Percentiles rank a stretch among this genome's conserved stretches.
These are phyloP conservation scores for Backusella australiensis DNA, from an alignment of 192 early-diverging fungal species.

Conservation along the genomic window DNA sequence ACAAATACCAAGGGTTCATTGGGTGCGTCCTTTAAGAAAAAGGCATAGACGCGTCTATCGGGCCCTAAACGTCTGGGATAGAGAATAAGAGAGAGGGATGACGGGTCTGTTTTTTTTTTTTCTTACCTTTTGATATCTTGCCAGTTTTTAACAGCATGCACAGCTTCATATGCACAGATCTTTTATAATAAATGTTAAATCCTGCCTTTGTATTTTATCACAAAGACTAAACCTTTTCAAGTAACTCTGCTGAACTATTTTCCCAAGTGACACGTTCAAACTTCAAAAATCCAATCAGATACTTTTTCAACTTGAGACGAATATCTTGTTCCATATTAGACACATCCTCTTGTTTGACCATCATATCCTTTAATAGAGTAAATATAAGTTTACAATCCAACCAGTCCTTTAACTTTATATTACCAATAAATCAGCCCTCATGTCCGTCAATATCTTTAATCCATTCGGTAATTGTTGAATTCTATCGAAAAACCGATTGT, in stretches of 20 bases:
- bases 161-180: constrained; percentile 84
- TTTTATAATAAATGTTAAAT: constrained; percentile 16
- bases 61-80: constrained; percentile 41
- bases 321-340: constrained; percentile 60
- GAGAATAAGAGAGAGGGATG: too few relatives aligned
- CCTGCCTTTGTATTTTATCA: neutral
- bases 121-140: constrained; percentile 72
- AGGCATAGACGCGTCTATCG: constrained; percentile 79
- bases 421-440: constrained; percentile 77
- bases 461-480: constrained; percentile 77
- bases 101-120: constrained; percentile 23
- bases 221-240: constrained; percentile 68
- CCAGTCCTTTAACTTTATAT: neutral
- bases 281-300: constrained; percentile 75
- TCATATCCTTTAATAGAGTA: neutral
- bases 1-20: constrained; percentile 89
- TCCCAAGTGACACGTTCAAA: constrained; percentile 84
- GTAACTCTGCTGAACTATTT: constrained; percentile 62
- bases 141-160: constrained; percentile 83
- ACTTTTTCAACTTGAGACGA: constrained; percentile 66
- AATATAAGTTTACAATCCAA: neutral
- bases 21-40: constrained; percentile 77
- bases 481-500: constrained; percentile 73
- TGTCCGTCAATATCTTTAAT: constrained; percentile 74
- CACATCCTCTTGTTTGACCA: constrained; percentile 3